Evolutionary conservation across 768 basidiomycete genomes (phyloP), one percentile per base, ranked within the genome.

Genomic region (Tulasnella sp.): DNA sequence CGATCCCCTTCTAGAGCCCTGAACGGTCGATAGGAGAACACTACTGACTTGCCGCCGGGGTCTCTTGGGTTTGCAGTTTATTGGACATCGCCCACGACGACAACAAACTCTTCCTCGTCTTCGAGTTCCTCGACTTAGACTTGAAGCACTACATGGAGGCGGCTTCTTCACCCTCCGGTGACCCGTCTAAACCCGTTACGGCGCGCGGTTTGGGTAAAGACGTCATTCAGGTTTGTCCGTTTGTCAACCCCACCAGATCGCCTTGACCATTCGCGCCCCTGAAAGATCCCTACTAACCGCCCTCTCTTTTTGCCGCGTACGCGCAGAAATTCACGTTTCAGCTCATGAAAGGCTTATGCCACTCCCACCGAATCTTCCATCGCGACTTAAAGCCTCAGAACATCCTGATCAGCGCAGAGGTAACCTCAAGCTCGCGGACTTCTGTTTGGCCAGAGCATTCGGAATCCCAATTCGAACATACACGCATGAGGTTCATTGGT

Each of bases 381-480:
- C 92, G 97, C 74, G 97, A 99, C 85, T 89, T 99, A 82, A 99
- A 97, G 85, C 96, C 96, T 0, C 97, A 98, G 86, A 98, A 99
- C 85, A 87, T 98, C 78, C 89, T 99, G 80, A 98, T 99, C 84
- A 92, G 96, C 87, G 92, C 91, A 86, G 91, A 76, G 92, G 94
- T 81, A 97, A 98, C 84, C 89, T 99, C 78, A 99, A 99, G 86
- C 90, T 99, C 38, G 97, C 95, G 19, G 97, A 98, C 86, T 98
- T 99, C 83, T 97, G 97, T 62, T 89, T 99, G 71, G 97, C 97
- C 2, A 89, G 97, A 80, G 97, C 97, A 16, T 99, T 99, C 84
- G 98, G 98, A 80, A 98, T 99, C 82, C 98, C 98, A 68, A 92
- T 99, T 88, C 89, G 98, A 82, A 98, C 97, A n/a, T 99, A 99